A percentile compares a stretch with the other conserved stretches of the same genome.
Conservation (phyloP, 23 red algal species). For the Gracilaria domingensis region DNA sequence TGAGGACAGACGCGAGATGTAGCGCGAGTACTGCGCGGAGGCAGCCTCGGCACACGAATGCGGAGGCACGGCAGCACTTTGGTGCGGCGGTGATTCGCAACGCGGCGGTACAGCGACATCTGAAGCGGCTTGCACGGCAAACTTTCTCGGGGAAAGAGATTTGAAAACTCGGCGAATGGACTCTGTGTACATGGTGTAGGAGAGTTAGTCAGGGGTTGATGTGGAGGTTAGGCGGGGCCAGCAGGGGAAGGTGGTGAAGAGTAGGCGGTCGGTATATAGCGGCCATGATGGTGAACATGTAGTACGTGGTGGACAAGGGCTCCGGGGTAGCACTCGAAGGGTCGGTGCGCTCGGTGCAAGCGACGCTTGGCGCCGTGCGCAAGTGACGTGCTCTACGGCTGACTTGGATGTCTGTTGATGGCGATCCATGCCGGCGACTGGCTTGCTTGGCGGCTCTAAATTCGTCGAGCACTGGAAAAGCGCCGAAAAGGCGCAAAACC, state of each 20-base stretch:
- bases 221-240: not conserved
- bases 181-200: slow-evolving; percentile 24
- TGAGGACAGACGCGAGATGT: slow-evolving; percentile 16
- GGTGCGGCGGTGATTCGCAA: not conserved
- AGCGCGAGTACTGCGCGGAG: slow-evolving; percentile 18
- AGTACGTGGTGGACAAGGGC: not conserved
- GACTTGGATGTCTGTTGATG: slow-evolving; percentile 21
- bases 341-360: not conserved
- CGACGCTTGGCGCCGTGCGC: slow-evolving; percentile 17
- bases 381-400: not conserved
- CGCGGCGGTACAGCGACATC: slow-evolving; percentile 6
- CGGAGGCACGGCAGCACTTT: not conserved
- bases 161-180: slow-evolving; percentile 62
- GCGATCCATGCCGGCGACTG: not conserved
- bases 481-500: not conserved
- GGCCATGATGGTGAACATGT: slow-evolving; percentile 12
- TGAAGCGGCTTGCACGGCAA: not conserved
- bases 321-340: not conserved
- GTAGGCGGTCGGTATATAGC: not conserved
- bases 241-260: not conserved
- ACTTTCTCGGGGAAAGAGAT: slow-evolving; percentile 53
- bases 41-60: slow-evolving; percentile 27
- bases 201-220: not conserved
- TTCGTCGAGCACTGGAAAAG: not conserved
- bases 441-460: not conserved